phyloP scores from a whole-genome alignment of 441 rosid genomes.

The Corymbia citriodora region DNA sequence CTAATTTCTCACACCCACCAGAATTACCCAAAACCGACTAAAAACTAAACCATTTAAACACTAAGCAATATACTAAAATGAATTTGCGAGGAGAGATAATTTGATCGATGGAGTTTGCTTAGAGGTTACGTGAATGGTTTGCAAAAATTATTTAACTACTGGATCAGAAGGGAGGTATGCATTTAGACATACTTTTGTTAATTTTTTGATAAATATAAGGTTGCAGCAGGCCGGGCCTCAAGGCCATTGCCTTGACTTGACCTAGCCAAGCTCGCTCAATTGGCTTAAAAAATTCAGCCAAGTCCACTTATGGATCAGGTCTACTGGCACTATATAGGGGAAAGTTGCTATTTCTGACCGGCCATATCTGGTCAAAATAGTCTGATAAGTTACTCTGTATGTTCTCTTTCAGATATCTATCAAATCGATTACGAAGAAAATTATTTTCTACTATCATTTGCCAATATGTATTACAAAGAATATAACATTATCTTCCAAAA shows the following conservation, averaged over 20 bases:
- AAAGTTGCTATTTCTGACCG: not conserved
- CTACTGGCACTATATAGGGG: not conserved
- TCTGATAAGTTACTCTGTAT: not conserved
- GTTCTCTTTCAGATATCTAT: not conserved
- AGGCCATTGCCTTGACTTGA: rapidly evolving
- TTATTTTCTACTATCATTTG: not conserved
- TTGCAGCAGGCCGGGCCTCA: too few relatives aligned
- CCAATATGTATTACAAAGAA: not conserved
- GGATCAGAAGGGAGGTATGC: too few relatives aligned
- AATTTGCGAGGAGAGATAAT: too few relatives aligned
- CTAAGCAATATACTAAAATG: too few relatives aligned
- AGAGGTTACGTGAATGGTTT: too few relatives aligned
- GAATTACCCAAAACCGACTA: too few relatives aligned
- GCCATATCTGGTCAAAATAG: not conserved
- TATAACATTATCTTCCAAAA: not conserved
- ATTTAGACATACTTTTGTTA: not conserved
- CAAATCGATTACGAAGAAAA: not conserved
- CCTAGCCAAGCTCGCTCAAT: not conserved
- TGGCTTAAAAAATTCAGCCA: not conserved
- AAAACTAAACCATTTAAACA: too few relatives aligned
- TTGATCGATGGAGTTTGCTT: too few relatives aligned
- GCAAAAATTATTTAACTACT: too few relatives aligned
- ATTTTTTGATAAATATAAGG: not conserved
- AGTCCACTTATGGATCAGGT: not conserved
- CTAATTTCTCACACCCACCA: too few relatives aligned